Conservation (phyloP, 306 rosid species). For the Citrullus colocynthis region DNA sequence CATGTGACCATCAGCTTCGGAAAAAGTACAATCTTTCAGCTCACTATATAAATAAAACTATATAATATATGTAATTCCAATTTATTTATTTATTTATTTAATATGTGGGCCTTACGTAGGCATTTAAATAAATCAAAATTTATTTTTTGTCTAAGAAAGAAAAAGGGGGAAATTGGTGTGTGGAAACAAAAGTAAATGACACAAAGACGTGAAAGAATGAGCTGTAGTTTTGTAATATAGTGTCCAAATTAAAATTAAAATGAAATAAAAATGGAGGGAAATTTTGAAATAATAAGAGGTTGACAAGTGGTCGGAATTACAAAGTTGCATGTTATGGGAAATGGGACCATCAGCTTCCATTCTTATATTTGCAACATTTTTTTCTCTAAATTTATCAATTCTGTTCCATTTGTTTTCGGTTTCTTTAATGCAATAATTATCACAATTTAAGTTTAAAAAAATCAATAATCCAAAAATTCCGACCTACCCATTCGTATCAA, state of each 20-base stretch:
- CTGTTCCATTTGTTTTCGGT: not conserved
- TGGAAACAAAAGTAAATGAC: not conserved
- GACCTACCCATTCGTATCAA: no score
- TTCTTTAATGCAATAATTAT: not conserved
- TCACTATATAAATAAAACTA: not conserved
- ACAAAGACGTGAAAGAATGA: not conserved
- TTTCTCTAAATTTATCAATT: not conserved
- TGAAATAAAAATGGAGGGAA: not conserved
- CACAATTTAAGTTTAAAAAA: no score
- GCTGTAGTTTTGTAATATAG: not conserved
- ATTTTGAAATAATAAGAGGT: not conserved
- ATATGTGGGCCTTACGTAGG: not conserved
- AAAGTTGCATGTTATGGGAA: conserved; percentile 4
- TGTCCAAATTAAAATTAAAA: not conserved
- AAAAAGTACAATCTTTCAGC: not conserved
- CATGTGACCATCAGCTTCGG: conserved; percentile 43
- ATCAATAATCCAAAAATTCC: no score
- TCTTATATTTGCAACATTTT: not conserved
- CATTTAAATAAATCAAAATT: not conserved
- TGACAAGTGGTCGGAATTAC: conserved; percentile 3
- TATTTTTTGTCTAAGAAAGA: not conserved
- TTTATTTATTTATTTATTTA: not conserved
- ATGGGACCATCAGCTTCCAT: not conserved
- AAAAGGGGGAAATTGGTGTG: not conserved
- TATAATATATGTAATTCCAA: no score